Evolutionary conservation across 83 land plant genomes (phyloP).

Genomic region (Isoetes engelmannii): DNA sequence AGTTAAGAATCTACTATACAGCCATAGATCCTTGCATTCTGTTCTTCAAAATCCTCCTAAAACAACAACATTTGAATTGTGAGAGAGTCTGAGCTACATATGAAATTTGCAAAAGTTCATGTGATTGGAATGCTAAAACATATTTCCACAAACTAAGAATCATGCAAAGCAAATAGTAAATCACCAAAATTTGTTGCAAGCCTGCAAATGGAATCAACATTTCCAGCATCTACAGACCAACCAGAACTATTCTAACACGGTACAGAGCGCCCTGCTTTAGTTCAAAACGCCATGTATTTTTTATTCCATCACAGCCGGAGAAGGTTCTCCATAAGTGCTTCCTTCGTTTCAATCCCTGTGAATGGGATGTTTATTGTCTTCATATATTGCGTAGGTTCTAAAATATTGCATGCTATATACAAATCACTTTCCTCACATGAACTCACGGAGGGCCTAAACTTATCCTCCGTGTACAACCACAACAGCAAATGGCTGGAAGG

Average conservation of each 20-base stretch:
- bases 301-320: too few species aligned
- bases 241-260: conserved; percentile 27
- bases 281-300: too few species aligned
- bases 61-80: not conserved
- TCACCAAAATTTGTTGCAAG: conserved; percentile 33
- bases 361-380: too few species aligned
- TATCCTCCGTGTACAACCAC: too few species aligned
- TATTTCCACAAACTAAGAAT: not conserved
- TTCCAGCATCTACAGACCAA: conserved; percentile 31
- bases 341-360: too few species aligned
- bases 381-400: too few species aligned
- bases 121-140: not conserved
- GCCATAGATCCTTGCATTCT: conserved; percentile 21
- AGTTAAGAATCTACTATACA: conserved; percentile 9
- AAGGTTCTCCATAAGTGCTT: too few species aligned
- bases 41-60: not conserved
- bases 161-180: not conserved
- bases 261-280: conserved; percentile 3
- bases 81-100: not conserved
- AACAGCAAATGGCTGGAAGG: too few species aligned
- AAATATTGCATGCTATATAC: too few species aligned
- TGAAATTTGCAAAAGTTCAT: not conserved
- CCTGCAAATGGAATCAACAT: conserved; percentile 30
- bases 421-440: too few species aligned
- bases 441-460: too few species aligned